Evolutionary conservation across 2,329 filamentous ascomycete genomes (phyloP).

Genomic region (Alternaria ventricosa): DNA sequence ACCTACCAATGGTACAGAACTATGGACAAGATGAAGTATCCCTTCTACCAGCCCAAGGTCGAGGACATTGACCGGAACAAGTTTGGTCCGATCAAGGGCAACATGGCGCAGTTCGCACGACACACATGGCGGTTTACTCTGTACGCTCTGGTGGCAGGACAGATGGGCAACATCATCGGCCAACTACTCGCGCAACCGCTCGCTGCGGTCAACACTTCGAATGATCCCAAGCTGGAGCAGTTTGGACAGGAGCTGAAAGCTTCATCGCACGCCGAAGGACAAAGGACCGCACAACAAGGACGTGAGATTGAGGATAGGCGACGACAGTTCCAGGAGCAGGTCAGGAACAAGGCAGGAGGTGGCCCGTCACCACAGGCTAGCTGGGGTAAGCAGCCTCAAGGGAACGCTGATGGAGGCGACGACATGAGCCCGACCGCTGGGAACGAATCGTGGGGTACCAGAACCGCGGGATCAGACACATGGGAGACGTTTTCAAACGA

Average conservation of each 20-base stretch:
- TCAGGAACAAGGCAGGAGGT: constrained; percentile 29
- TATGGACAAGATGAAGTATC: constrained; percentile 48
- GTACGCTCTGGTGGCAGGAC: constrained; percentile 33
- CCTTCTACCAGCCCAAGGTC: constrained; percentile 50
- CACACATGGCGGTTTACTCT: constrained; percentile 35
- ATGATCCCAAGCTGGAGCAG: constrained; percentile 51
- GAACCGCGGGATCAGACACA: constrained; percentile 8
- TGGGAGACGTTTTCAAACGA: constrained; percentile 25
- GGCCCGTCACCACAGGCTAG: constrained; percentile 49
- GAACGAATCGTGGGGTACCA: constrained; percentile 42
- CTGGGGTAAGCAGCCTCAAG: constrained; percentile 24
- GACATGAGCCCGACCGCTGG: constrained; percentile 54
- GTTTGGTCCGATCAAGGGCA: constrained; percentile 44
- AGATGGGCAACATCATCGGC: constrained; percentile 45
- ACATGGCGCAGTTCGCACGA: constrained; percentile 37
- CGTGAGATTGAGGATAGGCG: constrained; percentile 26
- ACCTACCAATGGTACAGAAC: constrained; percentile 45
- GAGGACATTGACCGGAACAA: constrained; percentile 50
- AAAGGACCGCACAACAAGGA: constrained; percentile 16
- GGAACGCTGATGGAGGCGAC: constrained; percentile 41
- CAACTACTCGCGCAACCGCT: constrained; percentile 41
- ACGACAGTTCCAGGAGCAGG: constrained; percentile 29
- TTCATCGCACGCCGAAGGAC: constrained; percentile 18
- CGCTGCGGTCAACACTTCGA: constrained; percentile 42
- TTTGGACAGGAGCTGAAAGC: constrained; percentile 47